phyloP scores from a whole-genome alignment of 148 eudicot genomes.

The Heliosperma pusillum region DNA sequence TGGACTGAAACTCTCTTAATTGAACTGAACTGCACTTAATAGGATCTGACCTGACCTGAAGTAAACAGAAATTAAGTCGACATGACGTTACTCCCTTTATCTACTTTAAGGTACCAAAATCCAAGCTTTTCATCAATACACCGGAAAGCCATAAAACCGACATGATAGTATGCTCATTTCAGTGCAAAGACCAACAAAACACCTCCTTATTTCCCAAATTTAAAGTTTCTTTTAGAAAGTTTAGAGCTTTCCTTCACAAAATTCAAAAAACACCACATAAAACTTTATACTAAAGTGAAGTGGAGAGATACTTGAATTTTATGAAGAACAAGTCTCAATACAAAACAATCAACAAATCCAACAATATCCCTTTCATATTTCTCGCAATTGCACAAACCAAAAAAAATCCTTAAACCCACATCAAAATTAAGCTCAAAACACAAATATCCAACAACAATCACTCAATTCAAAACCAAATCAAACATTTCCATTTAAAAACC shows the following conservation, averaged over 20 bases:
- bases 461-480: background rate
- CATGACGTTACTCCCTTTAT: background rate
- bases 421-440: background rate
- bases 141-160: conserved; percentile 10
- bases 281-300: too few species aligned
- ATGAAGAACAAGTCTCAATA: background rate
- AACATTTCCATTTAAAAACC: background rate
- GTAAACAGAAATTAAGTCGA: too few species aligned
- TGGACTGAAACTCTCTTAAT: too few species aligned
- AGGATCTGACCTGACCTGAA: too few species aligned
- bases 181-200: background rate
- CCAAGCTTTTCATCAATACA: background rate
- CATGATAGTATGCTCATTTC: background rate
- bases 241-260: background rate
- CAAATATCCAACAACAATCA: background rate
- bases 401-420: background rate
- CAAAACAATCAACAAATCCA: background rate
- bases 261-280: background rate
- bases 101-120: background rate
- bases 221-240: background rate
- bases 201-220: background rate
- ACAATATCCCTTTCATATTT: background rate
- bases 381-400: background rate
- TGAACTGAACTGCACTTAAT: too few species aligned
- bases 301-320: too few species aligned